Base-by-base conservation (phyloP, 257 asterid species). In the Jacaranda mimosifolia region DNA sequence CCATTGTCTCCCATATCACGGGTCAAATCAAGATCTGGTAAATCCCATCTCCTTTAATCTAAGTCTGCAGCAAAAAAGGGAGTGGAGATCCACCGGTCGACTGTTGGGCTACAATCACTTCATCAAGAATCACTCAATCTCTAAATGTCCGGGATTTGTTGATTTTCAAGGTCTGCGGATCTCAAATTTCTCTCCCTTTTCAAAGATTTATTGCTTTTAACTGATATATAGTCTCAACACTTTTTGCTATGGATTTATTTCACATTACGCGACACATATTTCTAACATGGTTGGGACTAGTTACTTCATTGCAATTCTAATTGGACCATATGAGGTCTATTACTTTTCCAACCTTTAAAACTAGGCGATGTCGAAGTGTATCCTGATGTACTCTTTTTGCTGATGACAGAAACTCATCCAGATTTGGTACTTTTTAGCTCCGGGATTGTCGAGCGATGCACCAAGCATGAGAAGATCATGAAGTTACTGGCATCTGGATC, bases 381-480 rank as follows among this genome's bases (percentile, higher is more conserved):
- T 56, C 15, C 70, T 70, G 74, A 80, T 72, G 59, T n/a, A 10
- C 38, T 39, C 14, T 68, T 73, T 74, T 9, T 73, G 76, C 75
- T 85, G 71, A 69, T 66, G 40, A 74, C 90, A 88, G 98, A 84
- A 51, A 40, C 82, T 55, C 77, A 78, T 56, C 85, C 85, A 52
- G 85, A 79, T 56, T 79, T 88, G 1, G 76, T 72, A 70, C 83
- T 39, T 70, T 83, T 92, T 40, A 81, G 93, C 86, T 77, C 78
- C 60, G 94, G 93, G 76, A 83, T 92, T 74, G 91, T 88, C 0
- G 93, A 91, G 46, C 91, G 88, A 52, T 88, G 88, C 76, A 68
- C 76, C 60, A 80, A 74, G 78, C 92, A 83, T 5, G 97, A 91
- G 80, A 86, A 78, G 75, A 80, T 91, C 80, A 36, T 82, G 88